A percentile compares a stretch with the other conserved stretches of the same genome.
These are phyloP conservation scores for Psilocybe azurescens DNA, from an alignment of 768 basidiomycete species.

Conservation along the genomic window DNA sequence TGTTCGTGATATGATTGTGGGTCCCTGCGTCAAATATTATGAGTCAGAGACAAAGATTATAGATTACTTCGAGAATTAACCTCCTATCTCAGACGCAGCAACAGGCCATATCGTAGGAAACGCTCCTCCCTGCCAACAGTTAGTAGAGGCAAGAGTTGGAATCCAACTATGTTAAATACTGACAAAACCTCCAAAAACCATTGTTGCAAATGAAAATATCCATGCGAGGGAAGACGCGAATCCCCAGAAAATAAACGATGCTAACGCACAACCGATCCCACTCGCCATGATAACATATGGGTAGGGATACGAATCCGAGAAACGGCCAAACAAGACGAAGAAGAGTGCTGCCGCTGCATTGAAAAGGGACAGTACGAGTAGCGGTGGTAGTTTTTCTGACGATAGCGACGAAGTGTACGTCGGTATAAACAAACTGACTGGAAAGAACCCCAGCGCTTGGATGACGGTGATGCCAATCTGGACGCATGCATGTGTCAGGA, in stretches of 20 bases:
- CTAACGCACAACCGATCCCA: slow-evolving; percentile 8
- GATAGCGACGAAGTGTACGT: slow-evolving; percentile 10
- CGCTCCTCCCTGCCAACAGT: background rate
- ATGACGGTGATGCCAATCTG: slow-evolving; percentile 2
- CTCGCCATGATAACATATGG: slow-evolving; percentile 10
- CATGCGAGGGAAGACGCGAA: slow-evolving; percentile 10
- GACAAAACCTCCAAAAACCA: slow-evolving; percentile 4
- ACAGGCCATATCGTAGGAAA: slow-evolving; percentile 10
- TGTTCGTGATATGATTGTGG: slow-evolving; percentile 9
- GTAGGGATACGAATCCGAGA: slow-evolving; percentile 10
- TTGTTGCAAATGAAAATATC: slow-evolving; percentile 8
- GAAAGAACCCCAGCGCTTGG: slow-evolving; percentile 7
- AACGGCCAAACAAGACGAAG: slow-evolving; percentile 7
- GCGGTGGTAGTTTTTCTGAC: background rate
- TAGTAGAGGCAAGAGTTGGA: no score
- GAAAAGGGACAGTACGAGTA: slow-evolving; percentile 6
- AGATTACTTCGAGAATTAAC: no score
- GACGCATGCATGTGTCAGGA: no score
- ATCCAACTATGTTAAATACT: background rate
- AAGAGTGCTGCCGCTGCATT: slow-evolving; percentile 5
- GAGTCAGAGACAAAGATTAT: no score
- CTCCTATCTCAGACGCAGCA: slow-evolving; percentile 11
- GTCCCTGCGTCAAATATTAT: background rate
- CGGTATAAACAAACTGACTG: slow-evolving; percentile 10
- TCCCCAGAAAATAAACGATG: slow-evolving; percentile 9